phyloP scores from a whole-genome alignment of 2,329 filamentous ascomycete species.

The Calonectria fujianensis region DNA sequence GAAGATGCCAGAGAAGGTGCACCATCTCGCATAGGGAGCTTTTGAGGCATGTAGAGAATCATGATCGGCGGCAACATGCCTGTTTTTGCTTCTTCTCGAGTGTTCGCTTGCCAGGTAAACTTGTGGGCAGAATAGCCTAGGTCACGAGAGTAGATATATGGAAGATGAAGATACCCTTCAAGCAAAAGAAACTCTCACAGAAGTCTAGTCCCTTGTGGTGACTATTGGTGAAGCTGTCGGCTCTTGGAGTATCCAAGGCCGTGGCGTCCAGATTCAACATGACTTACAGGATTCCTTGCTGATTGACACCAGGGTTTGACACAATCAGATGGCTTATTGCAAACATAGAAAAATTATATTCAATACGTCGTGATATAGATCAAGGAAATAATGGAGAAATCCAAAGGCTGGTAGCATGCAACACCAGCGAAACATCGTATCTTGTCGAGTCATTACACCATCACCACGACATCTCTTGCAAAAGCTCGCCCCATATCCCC shows the following conservation, averaged over 20 bases:
- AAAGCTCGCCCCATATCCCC: neutral
- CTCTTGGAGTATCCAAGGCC: no score
- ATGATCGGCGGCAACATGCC: slow-evolving; percentile 6
- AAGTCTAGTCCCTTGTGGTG: neutral
- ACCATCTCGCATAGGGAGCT: slow-evolving; percentile 54
- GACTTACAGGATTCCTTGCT: neutral
- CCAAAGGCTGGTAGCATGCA: neutral
- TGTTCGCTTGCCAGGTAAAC: neutral
- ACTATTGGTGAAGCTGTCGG: neutral
- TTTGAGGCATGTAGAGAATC: neutral
- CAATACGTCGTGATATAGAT: neutral
- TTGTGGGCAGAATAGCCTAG: neutral
- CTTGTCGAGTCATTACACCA: neutral
- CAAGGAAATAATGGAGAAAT: neutral
- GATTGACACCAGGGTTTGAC: no score
- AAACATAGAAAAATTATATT: neutral
- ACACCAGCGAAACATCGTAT: neutral
- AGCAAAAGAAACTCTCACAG: neutral
- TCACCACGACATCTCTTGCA: neutral
- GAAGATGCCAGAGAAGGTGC: slow-evolving; percentile 67
- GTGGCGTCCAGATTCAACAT: neutral
- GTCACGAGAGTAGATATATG: neutral
- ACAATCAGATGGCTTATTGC: no score
- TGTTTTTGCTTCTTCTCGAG: neutral
- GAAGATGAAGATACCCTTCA: slow-evolving; percentile 16